phyloP scores from a whole-genome alignment of 2,329 filamentous ascomycete genomes.

The Aspergillus ochraceoroseus region DNA sequence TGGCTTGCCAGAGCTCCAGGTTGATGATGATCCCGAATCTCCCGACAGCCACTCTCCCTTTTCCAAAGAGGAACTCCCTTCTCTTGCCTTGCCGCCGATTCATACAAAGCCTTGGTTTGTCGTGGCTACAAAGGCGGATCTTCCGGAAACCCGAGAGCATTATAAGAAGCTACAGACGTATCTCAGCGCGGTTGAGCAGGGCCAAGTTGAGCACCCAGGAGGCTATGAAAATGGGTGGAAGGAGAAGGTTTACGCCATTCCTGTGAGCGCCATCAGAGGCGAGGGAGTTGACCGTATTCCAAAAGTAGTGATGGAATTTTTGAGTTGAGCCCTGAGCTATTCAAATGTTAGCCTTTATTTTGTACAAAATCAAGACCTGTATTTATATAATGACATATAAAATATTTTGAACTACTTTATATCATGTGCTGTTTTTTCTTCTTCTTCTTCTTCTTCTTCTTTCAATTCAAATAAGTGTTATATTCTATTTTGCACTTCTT shows the following conservation, averaged over 20 bases:
- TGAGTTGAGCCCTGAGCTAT: constrained; percentile 28
- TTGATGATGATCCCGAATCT: constrained; percentile 7
- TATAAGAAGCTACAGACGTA: constrained; percentile 67
- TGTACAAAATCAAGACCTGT: not conserved
- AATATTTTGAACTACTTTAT: no score
- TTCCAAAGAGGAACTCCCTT: constrained; percentile 37
- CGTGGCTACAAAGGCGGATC: constrained; percentile 85
- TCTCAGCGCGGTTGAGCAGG: constrained; percentile 60
- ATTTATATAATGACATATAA: constrained; percentile 5
- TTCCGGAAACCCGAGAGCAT: constrained; percentile 72
- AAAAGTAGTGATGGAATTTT: constrained; percentile 39
- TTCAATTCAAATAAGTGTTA: no score
- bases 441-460: no score
- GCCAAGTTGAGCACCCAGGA: constrained; percentile 68
- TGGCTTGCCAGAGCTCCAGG: constrained; percentile 24
- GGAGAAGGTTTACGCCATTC: constrained; percentile 59
- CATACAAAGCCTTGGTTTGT: constrained; percentile 97
- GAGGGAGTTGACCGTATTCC: constrained; percentile 65
- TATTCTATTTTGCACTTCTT: no score
- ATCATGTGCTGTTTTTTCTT: no score
- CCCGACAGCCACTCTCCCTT: constrained; percentile 8
- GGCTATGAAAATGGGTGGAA: constrained; percentile 61
- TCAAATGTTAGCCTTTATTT: not conserved
- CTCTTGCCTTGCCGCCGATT: constrained; percentile 61
- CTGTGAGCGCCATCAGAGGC: constrained; percentile 82